Evolutionary conservation across 2,329 filamentous ascomycete genomes (phyloP).

Genomic region (Trichophyton schoenleinii): DNA sequence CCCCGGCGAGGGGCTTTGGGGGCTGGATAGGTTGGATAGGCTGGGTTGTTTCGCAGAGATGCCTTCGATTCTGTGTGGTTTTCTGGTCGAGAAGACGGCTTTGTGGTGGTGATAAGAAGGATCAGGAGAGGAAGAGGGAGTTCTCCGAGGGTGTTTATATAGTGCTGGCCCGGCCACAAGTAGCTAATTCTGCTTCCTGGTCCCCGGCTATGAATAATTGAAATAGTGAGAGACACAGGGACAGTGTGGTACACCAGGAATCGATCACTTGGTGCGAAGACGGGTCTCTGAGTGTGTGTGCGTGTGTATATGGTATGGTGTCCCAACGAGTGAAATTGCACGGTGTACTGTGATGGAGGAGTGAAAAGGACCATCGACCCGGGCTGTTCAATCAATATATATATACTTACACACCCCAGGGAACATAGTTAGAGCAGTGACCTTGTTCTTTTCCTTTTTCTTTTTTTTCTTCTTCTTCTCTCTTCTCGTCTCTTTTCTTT

Average conservation of each 20-base stretch:
- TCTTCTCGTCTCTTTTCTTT: neutral
- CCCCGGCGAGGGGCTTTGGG: neutral
- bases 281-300: no score
- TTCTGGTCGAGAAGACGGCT: neutral
- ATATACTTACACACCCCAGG: neutral
- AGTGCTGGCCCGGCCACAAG: no score
- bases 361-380: neutral
- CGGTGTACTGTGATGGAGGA: neutral
- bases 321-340: neutral
- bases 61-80: neutral
- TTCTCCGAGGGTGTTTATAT: neutral
- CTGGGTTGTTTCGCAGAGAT: neutral
- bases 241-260: no score
- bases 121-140: neutral
- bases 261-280: no score
- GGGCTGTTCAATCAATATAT: neutral
- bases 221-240: no score
- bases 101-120: neutral
- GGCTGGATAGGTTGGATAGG: neutral
- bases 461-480: no score
- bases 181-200: no score
- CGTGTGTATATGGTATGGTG: no score
- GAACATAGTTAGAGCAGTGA: neutral
- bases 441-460: no score
- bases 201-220: no score